Conservation (phyloP, 23 red algal genomes). For the Gracilaria gracilis region DNA sequence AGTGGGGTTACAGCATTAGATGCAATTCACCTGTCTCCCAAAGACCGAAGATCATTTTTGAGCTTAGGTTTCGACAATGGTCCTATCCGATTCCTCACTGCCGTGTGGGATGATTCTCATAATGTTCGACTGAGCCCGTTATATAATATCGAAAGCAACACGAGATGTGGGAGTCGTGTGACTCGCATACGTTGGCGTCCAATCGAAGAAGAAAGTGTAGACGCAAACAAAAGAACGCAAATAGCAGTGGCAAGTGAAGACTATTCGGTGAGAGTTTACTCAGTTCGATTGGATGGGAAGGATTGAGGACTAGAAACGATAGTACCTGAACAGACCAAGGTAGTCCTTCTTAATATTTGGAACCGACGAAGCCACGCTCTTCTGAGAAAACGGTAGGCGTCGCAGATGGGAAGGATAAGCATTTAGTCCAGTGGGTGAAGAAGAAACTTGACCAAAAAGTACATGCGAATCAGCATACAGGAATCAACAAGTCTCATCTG, state of each 20-base stretch:
- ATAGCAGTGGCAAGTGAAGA: slow-evolving; percentile 62
- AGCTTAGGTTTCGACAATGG: slow-evolving; percentile 57
- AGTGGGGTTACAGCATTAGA: slow-evolving; percentile 62
- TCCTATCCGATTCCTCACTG: slow-evolving; percentile 13
- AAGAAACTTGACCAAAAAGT: background rate
- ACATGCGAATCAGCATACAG: background rate
- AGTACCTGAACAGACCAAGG: background rate
- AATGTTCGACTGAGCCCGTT: slow-evolving; percentile 7
- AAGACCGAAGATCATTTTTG: background rate
- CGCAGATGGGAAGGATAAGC: background rate
- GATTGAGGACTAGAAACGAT: background rate
- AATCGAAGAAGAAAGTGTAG: background rate
- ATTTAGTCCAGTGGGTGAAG: background rate
- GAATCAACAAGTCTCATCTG: background rate
- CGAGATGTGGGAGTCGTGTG: slow-evolving; percentile 50
- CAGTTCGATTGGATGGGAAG: slow-evolving; percentile 9
- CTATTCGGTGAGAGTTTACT: slow-evolving; percentile 57
- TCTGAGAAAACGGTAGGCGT: background rate
- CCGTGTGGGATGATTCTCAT: background rate
- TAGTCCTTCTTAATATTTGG: background rate
- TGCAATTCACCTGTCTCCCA: slow-evolving; percentile 3
- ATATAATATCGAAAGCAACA: background rate
- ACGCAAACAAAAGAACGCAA: slow-evolving; percentile 12
- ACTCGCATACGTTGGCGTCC: slow-evolving; percentile 60
- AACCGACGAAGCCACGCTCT: background rate